These are phyloP conservation scores for Astrocystis sublimbata DNA, from an alignment of 495 filamentous ascomycete species.

Conservation along the genomic window DNA sequence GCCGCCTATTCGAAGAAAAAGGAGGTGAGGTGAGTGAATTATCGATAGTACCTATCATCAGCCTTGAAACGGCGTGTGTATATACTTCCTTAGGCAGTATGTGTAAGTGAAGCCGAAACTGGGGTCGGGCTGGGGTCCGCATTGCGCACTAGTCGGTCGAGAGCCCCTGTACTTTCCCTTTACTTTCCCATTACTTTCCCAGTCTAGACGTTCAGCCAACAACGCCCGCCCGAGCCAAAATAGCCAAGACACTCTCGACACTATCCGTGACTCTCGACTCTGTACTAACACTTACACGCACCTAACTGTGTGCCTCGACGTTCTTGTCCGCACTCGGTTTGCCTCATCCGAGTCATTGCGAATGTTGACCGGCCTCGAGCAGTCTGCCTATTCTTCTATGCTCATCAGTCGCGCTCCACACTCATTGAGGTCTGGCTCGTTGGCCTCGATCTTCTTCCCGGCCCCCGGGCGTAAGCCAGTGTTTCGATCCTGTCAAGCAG, in stretches of 20 bases:
- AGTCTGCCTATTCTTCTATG: not conserved
- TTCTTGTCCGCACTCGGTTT: too few relatives aligned
- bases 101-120: constrained; percentile 12
- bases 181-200: too few relatives aligned
- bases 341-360: not conserved
- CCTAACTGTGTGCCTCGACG: too few relatives aligned
- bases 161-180: not conserved
- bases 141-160: not conserved
- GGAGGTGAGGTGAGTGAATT: too few relatives aligned
- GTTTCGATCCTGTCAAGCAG: not conserved
- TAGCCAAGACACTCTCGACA: not conserved
- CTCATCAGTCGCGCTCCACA: too few relatives aligned
- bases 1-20: too few relatives aligned
- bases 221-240: not conserved
- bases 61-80: too few relatives aligned
- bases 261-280: not conserved
- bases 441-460: not conserved
- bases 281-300: not conserved
- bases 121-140: constrained; percentile 5
- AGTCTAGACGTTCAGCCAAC: constrained; percentile 1
- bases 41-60: too few relatives aligned
- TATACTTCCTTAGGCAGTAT: not conserved
- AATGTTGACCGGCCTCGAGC: too few relatives aligned
- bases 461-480: constrained; percentile 1
- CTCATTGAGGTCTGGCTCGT: too few relatives aligned